Percentiles rank a stretch among this genome's conserved stretches.
These are phyloP conservation scores for Gloeostereum incarnatum DNA, from an alignment of 768 basidiomycete species.

Conservation along the genomic window DNA sequence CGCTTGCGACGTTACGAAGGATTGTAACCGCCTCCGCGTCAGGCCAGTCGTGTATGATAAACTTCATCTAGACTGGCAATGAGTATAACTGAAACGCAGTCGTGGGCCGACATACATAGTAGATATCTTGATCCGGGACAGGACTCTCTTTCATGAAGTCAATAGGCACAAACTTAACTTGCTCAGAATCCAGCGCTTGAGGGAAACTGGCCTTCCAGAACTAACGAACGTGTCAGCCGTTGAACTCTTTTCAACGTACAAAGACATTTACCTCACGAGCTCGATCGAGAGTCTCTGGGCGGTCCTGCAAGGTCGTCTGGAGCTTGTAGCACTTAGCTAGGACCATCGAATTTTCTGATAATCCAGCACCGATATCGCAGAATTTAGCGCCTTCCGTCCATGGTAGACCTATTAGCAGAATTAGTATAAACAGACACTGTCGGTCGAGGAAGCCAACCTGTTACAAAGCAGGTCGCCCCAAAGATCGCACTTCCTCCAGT, in stretches of 20 bases:
- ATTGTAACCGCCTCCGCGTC: slow-evolving; percentile 20
- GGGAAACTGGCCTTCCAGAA: slow-evolving; percentile 10
- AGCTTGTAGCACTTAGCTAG: slow-evolving; percentile 16
- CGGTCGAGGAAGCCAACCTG: neutral
- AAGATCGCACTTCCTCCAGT: neutral
- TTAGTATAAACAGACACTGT: neutral
- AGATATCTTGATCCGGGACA: slow-evolving; percentile 7
- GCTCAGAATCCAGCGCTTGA: slow-evolving; percentile 6
- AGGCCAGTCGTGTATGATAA: slow-evolving; percentile 26
- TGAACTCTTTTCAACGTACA: neutral
- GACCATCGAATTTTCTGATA: slow-evolving; percentile 16
- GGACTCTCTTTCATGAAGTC: slow-evolving; percentile 11
- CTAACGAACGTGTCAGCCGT: slow-evolving; percentile 3
- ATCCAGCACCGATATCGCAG: slow-evolving; percentile 22
- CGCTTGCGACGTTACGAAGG: slow-evolving; percentile 16
- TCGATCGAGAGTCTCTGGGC: slow-evolving; percentile 14
- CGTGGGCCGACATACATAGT: slow-evolving; percentile 8
- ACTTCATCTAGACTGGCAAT: slow-evolving; percentile 4
- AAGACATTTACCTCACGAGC: slow-evolving; percentile 9
- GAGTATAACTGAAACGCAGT: neutral
- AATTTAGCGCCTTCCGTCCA: slow-evolving; percentile 17
- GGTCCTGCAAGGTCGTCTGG: slow-evolving; percentile 18
- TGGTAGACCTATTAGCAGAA: slow-evolving; percentile 12
- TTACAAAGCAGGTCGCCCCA: neutral
- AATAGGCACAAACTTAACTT: slow-evolving; percentile 9